Conservation (phyloP, 2,329 filamentous ascomycete genomes). For the Pseudogymnoascus verrucosus region DNA sequence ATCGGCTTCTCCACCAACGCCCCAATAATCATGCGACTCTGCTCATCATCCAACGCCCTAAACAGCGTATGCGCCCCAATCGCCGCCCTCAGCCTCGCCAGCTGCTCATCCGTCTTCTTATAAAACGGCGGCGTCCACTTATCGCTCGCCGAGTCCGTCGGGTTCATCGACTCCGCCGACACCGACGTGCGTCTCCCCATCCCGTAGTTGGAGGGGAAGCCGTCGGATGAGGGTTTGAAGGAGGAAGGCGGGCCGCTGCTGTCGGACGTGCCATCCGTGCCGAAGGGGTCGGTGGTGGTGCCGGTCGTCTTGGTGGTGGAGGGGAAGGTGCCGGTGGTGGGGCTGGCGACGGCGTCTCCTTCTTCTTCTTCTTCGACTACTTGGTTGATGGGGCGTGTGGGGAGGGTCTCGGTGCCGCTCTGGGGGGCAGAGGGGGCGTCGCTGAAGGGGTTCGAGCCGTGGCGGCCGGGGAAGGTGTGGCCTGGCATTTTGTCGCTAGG, state of each 20-base stretch:
- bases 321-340: slow-evolving; percentile 56
- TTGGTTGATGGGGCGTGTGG: slow-evolving; percentile 50
- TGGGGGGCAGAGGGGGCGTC: slow-evolving; percentile 24
- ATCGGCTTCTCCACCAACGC: slow-evolving; percentile 93
- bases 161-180: slow-evolving; percentile 92
- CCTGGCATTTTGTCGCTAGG: slow-evolving; percentile 53
- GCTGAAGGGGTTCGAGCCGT: slow-evolving; percentile 65
- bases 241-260: slow-evolving; percentile 38
- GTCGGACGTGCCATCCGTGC: slow-evolving; percentile 39
- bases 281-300: slow-evolving; percentile 23
- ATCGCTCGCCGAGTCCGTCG: slow-evolving; percentile 71
- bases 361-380: slow-evolving; percentile 54
- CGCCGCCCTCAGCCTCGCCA: slow-evolving; percentile 68
- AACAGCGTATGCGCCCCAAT: slow-evolving; percentile 91
- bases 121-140: slow-evolving; percentile 86
- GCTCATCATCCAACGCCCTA: slow-evolving; percentile 88
- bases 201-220: slow-evolving; percentile 88
- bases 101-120: slow-evolving; percentile 74
- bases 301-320: slow-evolving; percentile 34
- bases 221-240: slow-evolving; percentile 44
- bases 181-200: slow-evolving; percentile 90
- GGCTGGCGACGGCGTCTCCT: slow-evolving; percentile 68
- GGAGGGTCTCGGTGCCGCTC: slow-evolving; percentile 31
- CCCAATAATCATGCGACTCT: slow-evolving; percentile 76
- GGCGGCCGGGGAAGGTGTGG: slow-evolving; percentile 67